Conservation (phyloP, 208 protist species). For the Vickermania spadyakhi region DNA sequence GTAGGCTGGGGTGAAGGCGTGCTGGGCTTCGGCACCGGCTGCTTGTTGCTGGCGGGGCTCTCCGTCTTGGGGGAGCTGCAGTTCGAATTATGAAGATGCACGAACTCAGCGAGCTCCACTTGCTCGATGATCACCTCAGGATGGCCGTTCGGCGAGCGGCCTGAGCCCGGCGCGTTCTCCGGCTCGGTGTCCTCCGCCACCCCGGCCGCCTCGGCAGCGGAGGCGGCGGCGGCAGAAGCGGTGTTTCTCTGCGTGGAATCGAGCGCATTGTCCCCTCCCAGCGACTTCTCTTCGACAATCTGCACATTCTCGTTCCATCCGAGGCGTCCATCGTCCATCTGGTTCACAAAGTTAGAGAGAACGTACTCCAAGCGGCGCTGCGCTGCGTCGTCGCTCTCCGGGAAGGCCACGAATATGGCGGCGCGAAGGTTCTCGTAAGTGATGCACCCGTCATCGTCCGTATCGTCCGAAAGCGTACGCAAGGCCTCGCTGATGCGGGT, state of each 20-base stretch:
- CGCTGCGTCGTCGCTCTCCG: constrained; percentile 11
- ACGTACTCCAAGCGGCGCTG: constrained; percentile 48
- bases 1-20: background rate
- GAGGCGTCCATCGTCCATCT: background rate
- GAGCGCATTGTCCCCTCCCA: background rate
- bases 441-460: constrained; percentile 26
- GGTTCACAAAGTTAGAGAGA: constrained; percentile 7
- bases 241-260: background rate
- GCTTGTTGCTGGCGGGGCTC: background rate
- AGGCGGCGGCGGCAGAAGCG: background rate
- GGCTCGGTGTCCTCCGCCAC: background rate
- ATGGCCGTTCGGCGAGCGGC: background rate
- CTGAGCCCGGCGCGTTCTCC: background rate
- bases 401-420: constrained; percentile 26
- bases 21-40: constrained; percentile 3
- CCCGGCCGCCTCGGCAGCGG: background rate
- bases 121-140: constrained; percentile 5
- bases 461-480: constrained; percentile 16
- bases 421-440: constrained; percentile 24
- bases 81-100: background rate
- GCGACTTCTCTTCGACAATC: background rate
- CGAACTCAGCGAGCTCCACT: constrained; percentile 3
- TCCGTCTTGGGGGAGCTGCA: too few relatives aligned
- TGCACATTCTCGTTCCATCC: constrained; percentile 1
- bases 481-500: constrained; percentile 31